Evolutionary conservation across 345 rosid genomes (phyloP).

Genomic region (Crucihimalaya himalaica): DNA sequence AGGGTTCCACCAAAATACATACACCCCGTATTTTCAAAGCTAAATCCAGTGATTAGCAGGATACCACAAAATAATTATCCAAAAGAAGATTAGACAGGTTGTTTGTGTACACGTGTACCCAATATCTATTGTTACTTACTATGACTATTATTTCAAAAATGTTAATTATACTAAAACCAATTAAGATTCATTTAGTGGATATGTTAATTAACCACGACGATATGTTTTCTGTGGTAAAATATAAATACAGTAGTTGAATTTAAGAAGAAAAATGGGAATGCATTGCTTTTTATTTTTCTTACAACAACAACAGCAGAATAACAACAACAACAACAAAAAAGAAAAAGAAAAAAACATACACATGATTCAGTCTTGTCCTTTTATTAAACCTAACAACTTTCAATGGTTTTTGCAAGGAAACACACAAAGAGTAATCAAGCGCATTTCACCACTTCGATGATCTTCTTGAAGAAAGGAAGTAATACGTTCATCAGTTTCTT

Average conservation of each 20-base stretch:
- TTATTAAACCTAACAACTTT: not conserved
- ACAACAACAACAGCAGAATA: not conserved
- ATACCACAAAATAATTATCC: too few relatives aligned
- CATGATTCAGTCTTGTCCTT: not conserved
- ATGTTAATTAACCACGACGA: not conserved
- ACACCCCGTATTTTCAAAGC: too few relatives aligned
- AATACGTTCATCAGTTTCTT: conserved; percentile 12
- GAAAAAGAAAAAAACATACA: not conserved
- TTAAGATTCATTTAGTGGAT: not conserved
- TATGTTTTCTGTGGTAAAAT: not conserved
- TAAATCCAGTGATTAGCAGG: too few relatives aligned
- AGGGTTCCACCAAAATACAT: too few relatives aligned
- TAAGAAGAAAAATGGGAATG: not conserved
- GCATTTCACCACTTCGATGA: not conserved
- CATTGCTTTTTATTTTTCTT: not conserved
- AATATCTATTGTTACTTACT: not conserved
- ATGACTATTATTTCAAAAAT: not conserved
- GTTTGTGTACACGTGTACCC: too few relatives aligned
- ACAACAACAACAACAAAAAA: not conserved
- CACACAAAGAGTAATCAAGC: not conserved
- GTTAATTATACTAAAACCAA: not conserved
- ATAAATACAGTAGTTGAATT: not conserved
- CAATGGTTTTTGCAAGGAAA: not conserved
- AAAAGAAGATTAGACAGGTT: too few relatives aligned
- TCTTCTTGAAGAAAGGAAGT: not conserved